These are phyloP conservation scores for Agrostemma githago DNA, from an alignment of 148 eudicot genomes.

Conservation along the genomic window DNA sequence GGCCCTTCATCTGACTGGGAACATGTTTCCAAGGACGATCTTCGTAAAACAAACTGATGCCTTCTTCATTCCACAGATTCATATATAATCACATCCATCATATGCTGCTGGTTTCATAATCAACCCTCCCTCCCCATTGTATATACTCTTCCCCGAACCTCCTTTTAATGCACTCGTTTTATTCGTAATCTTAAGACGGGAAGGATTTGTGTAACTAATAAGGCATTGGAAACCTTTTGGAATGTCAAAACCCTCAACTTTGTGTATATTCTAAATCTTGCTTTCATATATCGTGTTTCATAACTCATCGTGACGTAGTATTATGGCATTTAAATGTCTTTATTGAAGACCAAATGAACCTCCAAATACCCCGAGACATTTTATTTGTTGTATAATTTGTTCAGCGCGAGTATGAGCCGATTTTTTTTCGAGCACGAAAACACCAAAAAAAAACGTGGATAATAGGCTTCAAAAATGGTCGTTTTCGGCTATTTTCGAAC, in stretches of 20 bases:
- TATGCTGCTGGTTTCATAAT: neutral
- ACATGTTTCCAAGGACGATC: slow-evolving; percentile 55
- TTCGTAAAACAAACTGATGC: slow-evolving; percentile 28
- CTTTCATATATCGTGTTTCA: neutral
- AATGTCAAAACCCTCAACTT: slow-evolving; percentile 7
- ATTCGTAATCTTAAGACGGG: neutral
- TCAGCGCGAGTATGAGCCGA: no score
- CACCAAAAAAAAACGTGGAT: no score
- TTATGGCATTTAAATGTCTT: no score
- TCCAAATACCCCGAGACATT: no score
- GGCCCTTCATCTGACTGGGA: slow-evolving; percentile 76
- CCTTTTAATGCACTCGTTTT: no score
- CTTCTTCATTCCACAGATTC: neutral
- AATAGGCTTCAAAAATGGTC: no score
- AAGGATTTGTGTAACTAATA: slow-evolving; percentile 14
- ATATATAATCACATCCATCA: neutral
- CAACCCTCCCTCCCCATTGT: slow-evolving; percentile 6
- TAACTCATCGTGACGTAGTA: neutral
- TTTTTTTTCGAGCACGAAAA: no score
- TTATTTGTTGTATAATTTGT: no score
- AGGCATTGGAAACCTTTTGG: slow-evolving; percentile 18
- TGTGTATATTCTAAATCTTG: slow-evolving; percentile 9
- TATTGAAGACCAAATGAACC: no score
- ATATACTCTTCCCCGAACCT: neutral
- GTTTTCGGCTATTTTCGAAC: no score